These are phyloP conservation scores for Musa balbisiana DNA, from an alignment of 202 grass and related monocot genomes.

Conservation along the genomic window DNA sequence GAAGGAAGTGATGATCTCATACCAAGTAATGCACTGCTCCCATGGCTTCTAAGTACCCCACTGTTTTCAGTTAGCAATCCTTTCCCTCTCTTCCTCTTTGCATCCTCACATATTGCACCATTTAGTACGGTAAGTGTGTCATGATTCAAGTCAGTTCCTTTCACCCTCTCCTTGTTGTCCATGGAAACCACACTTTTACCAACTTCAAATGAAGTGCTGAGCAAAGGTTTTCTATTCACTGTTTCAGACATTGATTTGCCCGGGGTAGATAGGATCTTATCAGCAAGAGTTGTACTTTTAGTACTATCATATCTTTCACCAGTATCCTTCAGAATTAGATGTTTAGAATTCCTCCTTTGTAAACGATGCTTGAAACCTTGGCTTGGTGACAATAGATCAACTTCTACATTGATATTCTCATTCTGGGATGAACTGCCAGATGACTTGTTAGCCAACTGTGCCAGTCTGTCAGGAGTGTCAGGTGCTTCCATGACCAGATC, in stretches of 20 bases:
- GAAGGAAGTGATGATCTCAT: constrained; percentile 22
- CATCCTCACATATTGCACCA: constrained; percentile 13
- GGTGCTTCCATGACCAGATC: constrained; percentile 60
- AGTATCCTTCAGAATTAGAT: constrained; percentile 14
- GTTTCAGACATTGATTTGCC: constrained; percentile 24
- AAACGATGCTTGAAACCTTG: constrained; percentile 24
- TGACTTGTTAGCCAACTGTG: constrained; percentile 25
- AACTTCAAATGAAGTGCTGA: constrained; percentile 7
- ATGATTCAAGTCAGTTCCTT: constrained; percentile 26
- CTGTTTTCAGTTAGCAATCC: background rate
- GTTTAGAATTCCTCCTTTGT: constrained; percentile 15
- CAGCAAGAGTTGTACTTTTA: constrained; percentile 11
- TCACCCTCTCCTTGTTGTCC: constrained; percentile 22
- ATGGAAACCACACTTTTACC: constrained; percentile 17
- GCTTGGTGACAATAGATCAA: constrained; percentile 15
- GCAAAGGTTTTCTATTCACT: constrained; percentile 2
- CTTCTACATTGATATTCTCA: constrained; percentile 2
- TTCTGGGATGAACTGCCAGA: constrained; percentile 23
- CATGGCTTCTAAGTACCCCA: background rate
- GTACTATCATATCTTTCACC: constrained; percentile 18
- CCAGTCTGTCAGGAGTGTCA: constrained; percentile 56
- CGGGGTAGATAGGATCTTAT: constrained; percentile 21
- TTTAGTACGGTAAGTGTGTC: constrained; percentile 14
- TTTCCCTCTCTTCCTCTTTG: constrained; percentile 24
- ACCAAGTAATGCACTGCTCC: constrained; percentile 23